These are phyloP conservation scores for Mangifera indica DNA, from an alignment of 345 rosid species.

Conservation along the genomic window DNA sequence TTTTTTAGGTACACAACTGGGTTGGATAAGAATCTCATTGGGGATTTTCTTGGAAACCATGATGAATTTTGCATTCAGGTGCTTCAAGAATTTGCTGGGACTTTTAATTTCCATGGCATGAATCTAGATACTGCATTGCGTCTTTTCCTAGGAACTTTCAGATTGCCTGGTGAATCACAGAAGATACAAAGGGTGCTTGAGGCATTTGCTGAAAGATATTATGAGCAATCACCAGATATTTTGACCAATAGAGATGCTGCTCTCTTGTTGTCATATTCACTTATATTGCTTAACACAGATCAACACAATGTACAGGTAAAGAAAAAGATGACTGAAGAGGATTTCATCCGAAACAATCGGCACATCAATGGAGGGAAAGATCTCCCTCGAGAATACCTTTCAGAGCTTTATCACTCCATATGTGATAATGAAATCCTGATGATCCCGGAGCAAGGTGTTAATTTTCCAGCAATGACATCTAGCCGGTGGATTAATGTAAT, in stretches of 20 bases:
- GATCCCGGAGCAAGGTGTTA: slow-evolving; percentile 90
- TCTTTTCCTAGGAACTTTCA: slow-evolving; percentile 87
- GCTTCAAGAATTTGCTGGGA: slow-evolving; percentile 98
- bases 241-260: slow-evolving; percentile 97
- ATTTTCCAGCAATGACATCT: slow-evolving; percentile 95
- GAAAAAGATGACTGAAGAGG: slow-evolving; percentile 98
- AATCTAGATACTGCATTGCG: slow-evolving; percentile 92
- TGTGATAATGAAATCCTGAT: slow-evolving; percentile 98
- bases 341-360: slow-evolving; percentile 92
- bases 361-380: slow-evolving; percentile 91
- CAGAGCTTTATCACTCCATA: slow-evolving; percentile 83
- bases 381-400: slow-evolving; percentile 79
- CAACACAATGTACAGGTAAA: slow-evolving; percentile 97
- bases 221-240: slow-evolving; percentile 90
- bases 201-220: slow-evolving; percentile 97
- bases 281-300: slow-evolving; percentile 96
- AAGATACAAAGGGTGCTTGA: slow-evolving; percentile 97
- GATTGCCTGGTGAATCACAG: slow-evolving; percentile 98
- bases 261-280: slow-evolving; percentile 84
- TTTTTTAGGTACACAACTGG: slow-evolving; percentile 98
- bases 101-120: slow-evolving; percentile 98
- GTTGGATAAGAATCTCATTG: slow-evolving; percentile 96
- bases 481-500: slow-evolving; percentile 99
- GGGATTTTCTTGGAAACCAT: slow-evolving; percentile 97
- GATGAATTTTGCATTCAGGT: slow-evolving; percentile 98